Conservation (phyloP, 768 basidiomycete genomes). For the Collybia sordida region DNA sequence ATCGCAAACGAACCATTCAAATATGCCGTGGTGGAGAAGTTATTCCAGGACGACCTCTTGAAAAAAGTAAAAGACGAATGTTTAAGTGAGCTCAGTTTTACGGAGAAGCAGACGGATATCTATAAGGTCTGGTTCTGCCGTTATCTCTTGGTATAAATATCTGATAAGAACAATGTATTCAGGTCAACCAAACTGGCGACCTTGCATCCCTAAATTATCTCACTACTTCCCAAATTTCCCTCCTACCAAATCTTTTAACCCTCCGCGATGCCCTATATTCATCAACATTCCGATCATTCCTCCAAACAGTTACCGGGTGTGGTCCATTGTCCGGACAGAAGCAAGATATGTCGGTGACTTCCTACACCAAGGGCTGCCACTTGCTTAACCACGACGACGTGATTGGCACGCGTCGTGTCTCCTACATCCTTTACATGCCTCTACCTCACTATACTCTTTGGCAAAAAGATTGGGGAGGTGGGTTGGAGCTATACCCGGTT, state of each 20-base stretch:
- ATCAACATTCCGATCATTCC: slow-evolving; percentile 72
- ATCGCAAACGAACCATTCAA: slow-evolving; percentile 68
- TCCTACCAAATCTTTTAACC: slow-evolving; percentile 75
- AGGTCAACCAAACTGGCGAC: slow-evolving; percentile 98
- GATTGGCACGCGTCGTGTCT: slow-evolving; percentile 90
- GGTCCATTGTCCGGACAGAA: slow-evolving; percentile 88
- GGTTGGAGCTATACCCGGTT: slow-evolving; percentile 89
- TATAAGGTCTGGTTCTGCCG: slow-evolving; percentile 68
- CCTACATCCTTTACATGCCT: slow-evolving; percentile 97
- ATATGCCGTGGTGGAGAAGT: slow-evolving; percentile 74
- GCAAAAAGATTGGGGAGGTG: slow-evolving; percentile 90
- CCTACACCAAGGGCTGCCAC: slow-evolving; percentile 89
- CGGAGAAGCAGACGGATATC: slow-evolving; percentile 97
- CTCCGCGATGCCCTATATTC: slow-evolving; percentile 95
- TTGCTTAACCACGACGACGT: slow-evolving; percentile 98
- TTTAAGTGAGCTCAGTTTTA: slow-evolving; percentile 72
- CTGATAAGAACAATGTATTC: slow-evolving; percentile 3
- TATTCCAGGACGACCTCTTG: slow-evolving; percentile 84
- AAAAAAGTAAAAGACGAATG: slow-evolving; percentile 84
- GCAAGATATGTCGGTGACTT: slow-evolving; percentile 94
- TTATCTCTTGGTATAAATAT: slow-evolving; percentile 4
- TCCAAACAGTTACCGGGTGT: slow-evolving; percentile 87
- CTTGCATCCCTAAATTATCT: slow-evolving; percentile 91
- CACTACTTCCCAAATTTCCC: slow-evolving; percentile 69
- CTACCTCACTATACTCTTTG: slow-evolving; percentile 71